These are phyloP conservation scores for Seminavis robusta DNA, from an alignment of 108 stramenopile genomes.

Conservation along the genomic window DNA sequence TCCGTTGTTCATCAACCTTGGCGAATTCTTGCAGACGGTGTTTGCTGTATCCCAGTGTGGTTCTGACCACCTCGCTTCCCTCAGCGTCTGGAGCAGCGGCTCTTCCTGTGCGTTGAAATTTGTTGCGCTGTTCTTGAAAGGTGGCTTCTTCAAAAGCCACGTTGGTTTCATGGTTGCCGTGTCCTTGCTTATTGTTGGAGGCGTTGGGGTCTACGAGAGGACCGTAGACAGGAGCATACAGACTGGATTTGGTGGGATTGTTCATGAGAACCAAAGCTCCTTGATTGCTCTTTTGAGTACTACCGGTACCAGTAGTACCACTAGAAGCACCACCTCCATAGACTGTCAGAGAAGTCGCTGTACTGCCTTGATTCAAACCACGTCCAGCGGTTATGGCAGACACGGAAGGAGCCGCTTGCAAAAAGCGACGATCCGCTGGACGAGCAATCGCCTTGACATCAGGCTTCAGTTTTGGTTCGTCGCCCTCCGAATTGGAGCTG, in stretches of 20 bases:
- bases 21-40: constrained; percentile 41
- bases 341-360: too few relatives aligned
- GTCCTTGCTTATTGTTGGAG: not conserved
- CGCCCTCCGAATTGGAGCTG: too few relatives aligned
- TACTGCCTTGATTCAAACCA: constrained; percentile 24
- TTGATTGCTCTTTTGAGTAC: constrained; percentile 3
- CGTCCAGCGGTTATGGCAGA: constrained; percentile 18
- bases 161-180: constrained; percentile 36
- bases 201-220: constrained; percentile 17
- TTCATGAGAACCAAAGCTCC: constrained; percentile 16
- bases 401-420: constrained; percentile 45
- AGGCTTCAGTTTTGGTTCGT: too few relatives aligned
- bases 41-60: constrained; percentile 38
- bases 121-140: constrained; percentile 58
- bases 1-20: constrained; percentile 24
- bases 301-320: not conserved
- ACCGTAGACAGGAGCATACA: constrained; percentile 52
- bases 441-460: too few relatives aligned
- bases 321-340: not conserved
- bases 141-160: constrained; percentile 44
- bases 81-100: constrained; percentile 30
- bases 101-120: constrained; percentile 57
- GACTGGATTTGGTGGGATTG: constrained; percentile 21
- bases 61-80: constrained; percentile 23
- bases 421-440: constrained; percentile 39